Conservation (phyloP, 306 rosid genomes). For the peach (Prunus persica) region Prunus_persica_NCBIv2 NC_034014.1:26110501-26111000, state of each 20-base stretch:
- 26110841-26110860: neutral
- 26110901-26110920: neutral
- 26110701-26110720: neutral
- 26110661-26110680: neutral
- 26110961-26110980: neutral
- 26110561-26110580: accelerated
- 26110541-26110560: too few relatives aligned
- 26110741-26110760: neutral
- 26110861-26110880: neutral
- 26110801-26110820: neutral
- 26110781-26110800: too few relatives aligned
- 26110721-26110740: conserved; percentile 1
- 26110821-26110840: neutral
- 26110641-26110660: neutral
- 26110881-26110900: neutral
- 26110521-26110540: too few relatives aligned
- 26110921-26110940: neutral
- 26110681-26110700: neutral
- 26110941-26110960: neutral
- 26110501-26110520: too few relatives aligned
- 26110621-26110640: too few relatives aligned
- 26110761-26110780: neutral
- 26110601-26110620: accelerated
- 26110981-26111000: too few relatives aligned
- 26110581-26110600: too few relatives aligned